Evolutionary conservation across 306 rosid genomes (phyloP).

Genomic region (Abrus precatorius): DNA sequence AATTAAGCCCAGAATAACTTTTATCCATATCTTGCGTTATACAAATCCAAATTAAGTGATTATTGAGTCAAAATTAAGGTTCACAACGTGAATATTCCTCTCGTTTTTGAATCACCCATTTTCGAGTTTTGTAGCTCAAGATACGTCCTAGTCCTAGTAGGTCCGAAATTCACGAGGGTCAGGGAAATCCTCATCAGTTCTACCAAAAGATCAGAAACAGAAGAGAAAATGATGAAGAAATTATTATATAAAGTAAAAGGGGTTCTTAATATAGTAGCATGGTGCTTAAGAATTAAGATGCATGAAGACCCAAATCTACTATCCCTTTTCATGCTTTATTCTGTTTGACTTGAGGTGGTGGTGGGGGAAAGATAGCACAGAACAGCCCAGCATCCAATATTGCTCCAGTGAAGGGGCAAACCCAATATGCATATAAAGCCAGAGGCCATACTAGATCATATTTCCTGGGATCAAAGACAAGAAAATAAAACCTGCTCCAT

Average conservation of each 20-base stretch:
- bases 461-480: background rate
- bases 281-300: background rate
- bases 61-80: no score
- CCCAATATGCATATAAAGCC: slow-evolving; percentile 73
- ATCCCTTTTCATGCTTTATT: slow-evolving; percentile 66
- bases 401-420: slow-evolving; percentile 80
- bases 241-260: background rate
- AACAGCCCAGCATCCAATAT: slow-evolving; percentile 75
- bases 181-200: no score
- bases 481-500: background rate
- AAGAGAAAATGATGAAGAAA: slow-evolving; percentile 23
- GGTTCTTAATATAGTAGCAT: slow-evolving; percentile 7
- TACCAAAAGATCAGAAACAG: slow-evolving; percentile 8
- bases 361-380: slow-evolving; percentile 65
- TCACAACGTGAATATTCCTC: no score
- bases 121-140: no score
- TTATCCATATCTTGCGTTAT: no score
- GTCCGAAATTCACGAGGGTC: no score
- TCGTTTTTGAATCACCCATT: no score
- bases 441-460: background rate
- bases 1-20: no score
- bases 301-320: slow-evolving; percentile 15
- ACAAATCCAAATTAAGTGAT: no score
- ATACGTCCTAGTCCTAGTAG: no score
- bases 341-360: slow-evolving; percentile 47